Base-by-base conservation (phyloP, 2,329 filamentous ascomycete genomes). In the Sclerotinia nivalis region DNA sequence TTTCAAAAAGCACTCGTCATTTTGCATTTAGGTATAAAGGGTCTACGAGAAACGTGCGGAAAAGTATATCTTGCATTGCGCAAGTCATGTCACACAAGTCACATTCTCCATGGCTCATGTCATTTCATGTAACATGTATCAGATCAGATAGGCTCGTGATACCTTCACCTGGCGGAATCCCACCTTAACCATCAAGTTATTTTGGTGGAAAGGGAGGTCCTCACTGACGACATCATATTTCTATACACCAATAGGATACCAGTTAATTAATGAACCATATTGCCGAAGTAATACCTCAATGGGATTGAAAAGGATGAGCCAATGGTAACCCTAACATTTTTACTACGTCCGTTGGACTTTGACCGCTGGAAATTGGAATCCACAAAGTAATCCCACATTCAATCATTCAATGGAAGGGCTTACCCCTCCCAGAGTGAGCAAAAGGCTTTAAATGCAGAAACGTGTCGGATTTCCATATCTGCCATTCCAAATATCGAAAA, bases 51-150 rank as follows among this genome's bases (percentile, higher is more conserved):
- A 59, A 59, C 56, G 56, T 59, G 56, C 56, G 22, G 56, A 25
- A 40, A 59, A 59, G 34, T 43, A 43, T 59, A 59, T 59, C 56
- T 59, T 59, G 56, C 34, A 59, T 59, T 13, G 34, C 34, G 56
- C 56, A 59, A 40, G n/a, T 59, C 56, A 59, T 59, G 56, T 59
- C 34, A 59, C 55, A 59, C 55, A 59, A 25, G 34, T 59, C 55
- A 59, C 37, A 25, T 59, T 58, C 8, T 18, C 40, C 40, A 43
- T 43, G 40, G 40, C 40, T 43, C 40, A 43, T 58, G 34, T 25
- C 56, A 59, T 40, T 18, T n/a, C 22, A 13, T 20, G 9, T 37
- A 37, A 4, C 55, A 10, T 37, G 31, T 31, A 15, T 37, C 55
- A 20, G 55, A 58, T 37, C 55, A 37, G 22, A 59, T 25, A 2